Base-by-base conservation (phyloP, 352 stramenopile species). In the Thalassiosira livingstoniorum region DNA sequence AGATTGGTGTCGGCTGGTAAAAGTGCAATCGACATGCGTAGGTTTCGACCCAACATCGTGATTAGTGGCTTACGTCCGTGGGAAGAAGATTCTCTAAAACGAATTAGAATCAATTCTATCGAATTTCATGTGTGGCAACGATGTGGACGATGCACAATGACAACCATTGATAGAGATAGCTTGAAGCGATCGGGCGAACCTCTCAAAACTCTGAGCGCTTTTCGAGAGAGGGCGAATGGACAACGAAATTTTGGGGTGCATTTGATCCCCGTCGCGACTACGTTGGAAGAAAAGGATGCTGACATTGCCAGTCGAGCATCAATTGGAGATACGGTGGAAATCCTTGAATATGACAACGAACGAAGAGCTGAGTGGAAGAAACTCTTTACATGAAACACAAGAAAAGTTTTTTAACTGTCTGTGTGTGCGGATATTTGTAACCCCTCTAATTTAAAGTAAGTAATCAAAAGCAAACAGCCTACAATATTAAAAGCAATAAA, bases 161-260 rank as follows among this genome's bases (percentile, higher is more conserved):
- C 77, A 37, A 80, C 77, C 2, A 65, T 84, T 29, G 69, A 84
- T 63, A 55, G 77, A 42, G 77, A 84, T 27, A 80, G 32, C n/a
- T 66, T 84, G 63, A 39, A 74, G 53, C 43, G 77, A 60, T 10
- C 69, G 29, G 58, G 58, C 37, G 68, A 84, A 34, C 77, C 77
- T 31, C 61, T 84, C 4, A 29, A 27, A 0, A 84, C 77, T 0
- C 63, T 84, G 60, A 60, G 57, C 31, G 65, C 61, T 10, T 84
- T 84, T 47, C 68, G 77, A 25, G 77, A 89, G 74, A 55, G 78
- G 55, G 61, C 39, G 1, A 73, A 87, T 69, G 83, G 83, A 27
- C 62, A 80, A 60, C n/a, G 83, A 23, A 89, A 89, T 54, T 89
- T 89, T 73, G 83, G 83, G 1, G 75, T 89, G 62, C 79, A 89